A percentile compares a stretch with the other conserved stretches of the same genome.
Evolutionary conservation across 2,329 filamentous ascomycete species (phyloP).

Genomic region (Geosmithia flava): DNA sequence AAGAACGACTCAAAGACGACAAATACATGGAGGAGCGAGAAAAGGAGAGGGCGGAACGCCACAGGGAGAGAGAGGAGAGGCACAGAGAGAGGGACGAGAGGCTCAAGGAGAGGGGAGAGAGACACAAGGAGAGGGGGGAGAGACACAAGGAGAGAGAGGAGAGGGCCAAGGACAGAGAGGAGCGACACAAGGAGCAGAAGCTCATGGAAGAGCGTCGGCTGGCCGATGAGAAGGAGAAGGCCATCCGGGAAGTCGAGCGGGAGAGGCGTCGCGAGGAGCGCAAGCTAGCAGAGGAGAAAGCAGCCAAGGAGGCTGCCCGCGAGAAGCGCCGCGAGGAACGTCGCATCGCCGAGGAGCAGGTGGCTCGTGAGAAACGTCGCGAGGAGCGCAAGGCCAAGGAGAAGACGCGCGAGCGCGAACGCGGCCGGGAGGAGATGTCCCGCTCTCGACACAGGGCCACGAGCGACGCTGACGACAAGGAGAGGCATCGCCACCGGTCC

Average conservation of each 20-base stretch:
- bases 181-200: no score
- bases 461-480: conserved; percentile 4
- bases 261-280: background rate
- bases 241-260: background rate
- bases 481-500: conserved; percentile 21
- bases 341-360: conserved; percentile 21
- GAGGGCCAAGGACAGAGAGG: no score
- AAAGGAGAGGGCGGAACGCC: no score
- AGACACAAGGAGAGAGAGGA: no score
- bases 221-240: background rate
- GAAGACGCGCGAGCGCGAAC: conserved; percentile 12
- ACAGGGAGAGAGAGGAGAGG: no score
- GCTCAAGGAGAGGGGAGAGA: no score
- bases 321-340: conserved; percentile 32
- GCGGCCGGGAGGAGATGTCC: background rate
- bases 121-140: no score
- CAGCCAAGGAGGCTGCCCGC: no score
- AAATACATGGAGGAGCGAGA: no score
- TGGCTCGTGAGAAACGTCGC: conserved; percentile 34
- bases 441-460: background rate
- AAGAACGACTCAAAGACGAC: no score
- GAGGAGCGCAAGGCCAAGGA: conserved; percentile 27
- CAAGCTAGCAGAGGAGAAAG: no score
- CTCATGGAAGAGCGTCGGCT: background rate
- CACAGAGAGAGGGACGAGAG: no score